A percentile compares a stretch with the other conserved stretches of the same genome.
These are phyloP conservation scores for Neofusicoccum sp. DNA, from an alignment of 2,329 filamentous ascomycete genomes.

Conservation along the genomic window DNA sequence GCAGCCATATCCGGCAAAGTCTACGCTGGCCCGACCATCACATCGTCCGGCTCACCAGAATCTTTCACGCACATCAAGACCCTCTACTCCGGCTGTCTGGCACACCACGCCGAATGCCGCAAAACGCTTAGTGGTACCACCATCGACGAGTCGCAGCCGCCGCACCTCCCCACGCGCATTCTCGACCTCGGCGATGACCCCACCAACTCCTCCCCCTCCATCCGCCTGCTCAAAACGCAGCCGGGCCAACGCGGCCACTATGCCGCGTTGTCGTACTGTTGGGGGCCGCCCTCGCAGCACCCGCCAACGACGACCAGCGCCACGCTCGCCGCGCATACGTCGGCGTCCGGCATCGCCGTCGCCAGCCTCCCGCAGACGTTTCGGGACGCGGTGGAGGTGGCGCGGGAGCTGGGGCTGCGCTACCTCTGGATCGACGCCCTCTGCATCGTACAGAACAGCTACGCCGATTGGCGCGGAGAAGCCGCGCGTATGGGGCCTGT, in stretches of 20 bases:
- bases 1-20: background rate
- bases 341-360: background rate
- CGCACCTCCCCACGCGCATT: conserved; percentile 16
- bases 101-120: background rate
- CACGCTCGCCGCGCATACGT: background rate
- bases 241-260: conserved; percentile 4
- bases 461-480: conserved; percentile 1
- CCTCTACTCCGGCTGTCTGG: background rate
- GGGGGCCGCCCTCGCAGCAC: background rate
- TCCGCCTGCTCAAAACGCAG: background rate
- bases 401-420: background rate
- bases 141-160: background rate
- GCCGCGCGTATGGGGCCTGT: background rate
- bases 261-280: conserved; percentile 11
- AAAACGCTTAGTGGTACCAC: background rate
- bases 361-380: conserved; percentile 12
- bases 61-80: background rate
- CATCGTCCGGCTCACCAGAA: background rate
- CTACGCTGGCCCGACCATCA: background rate
- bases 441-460: conserved; percentile 23
- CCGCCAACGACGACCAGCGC: background rate
- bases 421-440: conserved; percentile 26
- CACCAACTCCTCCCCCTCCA: background rate
- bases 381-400: conserved; percentile 16
- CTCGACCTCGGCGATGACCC: conserved; percentile 9